Base-by-base conservation (phyloP, 257 asterid species). In the Knoxia roxburghii region DNA sequence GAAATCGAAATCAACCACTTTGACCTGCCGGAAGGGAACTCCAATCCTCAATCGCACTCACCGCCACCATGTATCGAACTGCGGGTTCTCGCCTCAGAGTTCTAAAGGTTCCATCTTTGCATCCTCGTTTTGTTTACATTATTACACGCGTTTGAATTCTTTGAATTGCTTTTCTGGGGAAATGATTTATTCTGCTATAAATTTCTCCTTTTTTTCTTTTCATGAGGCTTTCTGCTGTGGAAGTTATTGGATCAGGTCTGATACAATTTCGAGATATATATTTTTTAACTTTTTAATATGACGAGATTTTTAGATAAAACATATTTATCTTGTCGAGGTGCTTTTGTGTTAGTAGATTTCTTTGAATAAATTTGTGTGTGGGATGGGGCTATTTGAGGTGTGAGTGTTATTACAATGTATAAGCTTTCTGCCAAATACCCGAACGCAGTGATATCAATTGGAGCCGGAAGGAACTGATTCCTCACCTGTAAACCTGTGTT, bases 81-180 rank as follows among this genome's bases (percentile, higher is more conserved):
- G 83, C 93, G 35, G 79, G 92, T 55, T 86, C 85, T 64, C 85
- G 91, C 64, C 69, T 86, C 46, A 72, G 91, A 72, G 84, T 75
- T 62, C 85, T 87, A 77, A 89, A 89, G 93, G 96, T 87, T 51
- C 12, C 14, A 7, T 2, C 10, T 26, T 23, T 26, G 1, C 33
- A 6, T 13, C 45, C 33, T 66, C 18, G 61, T 21, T 52, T 33
- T 49, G 13, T 37, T 37, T 4, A 37, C 9, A 3, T 37, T 37
- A 37, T 37, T 37, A 37, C 41, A 13, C 58, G 20, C 63, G 23
- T 62, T 59, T 67, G 70, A 65, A 48, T 59, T 59, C 15, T 64
- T 63, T 45, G 73, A 68, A 54, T 56, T 18, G 29, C 7, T 15
- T 35, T 59, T 0, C 18, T 43, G 59, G 14, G 14, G 26, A 27